These are phyloP conservation scores for Hanseniaspora sp. DNA, from an alignment of 1,139 yeast species.

Conservation along the genomic window DNA sequence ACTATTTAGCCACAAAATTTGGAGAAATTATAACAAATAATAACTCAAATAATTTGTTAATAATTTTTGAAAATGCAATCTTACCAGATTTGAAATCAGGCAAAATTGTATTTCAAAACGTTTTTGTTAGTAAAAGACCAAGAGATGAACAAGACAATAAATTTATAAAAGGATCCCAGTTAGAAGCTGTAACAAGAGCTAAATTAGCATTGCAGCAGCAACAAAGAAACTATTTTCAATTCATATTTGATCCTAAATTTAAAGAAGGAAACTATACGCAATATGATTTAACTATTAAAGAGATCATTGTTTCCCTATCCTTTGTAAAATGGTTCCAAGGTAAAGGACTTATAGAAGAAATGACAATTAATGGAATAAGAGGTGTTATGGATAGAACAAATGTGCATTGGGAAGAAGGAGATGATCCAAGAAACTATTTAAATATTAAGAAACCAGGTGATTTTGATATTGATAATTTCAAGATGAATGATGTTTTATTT, in stretches of 20 bases:
- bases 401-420: slow-evolving; percentile 70
- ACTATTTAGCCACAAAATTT: slow-evolving; percentile 65
- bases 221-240: slow-evolving; percentile 16
- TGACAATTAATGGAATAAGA: slow-evolving; percentile 72
- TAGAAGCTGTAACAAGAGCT: slow-evolving; percentile 28
- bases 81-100: slow-evolving; percentile 94
- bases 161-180: slow-evolving; percentile 62
- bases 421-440: slow-evolving; percentile 71
- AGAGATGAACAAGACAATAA: slow-evolving; percentile 34
- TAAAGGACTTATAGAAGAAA: slow-evolving; percentile 70
- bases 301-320: slow-evolving; percentile 68
- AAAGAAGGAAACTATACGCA: slow-evolving; percentile 96
- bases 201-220: slow-evolving; percentile 26
- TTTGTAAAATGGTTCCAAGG: slow-evolving; percentile 85
- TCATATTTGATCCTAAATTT: slow-evolving; percentile 32
- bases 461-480: slow-evolving; percentile 76
- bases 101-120: slow-evolving; percentile 69
- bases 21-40: slow-evolving; percentile 79
- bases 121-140: slow-evolving; percentile 80
- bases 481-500: slow-evolving; percentile 73
- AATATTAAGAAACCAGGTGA: slow-evolving; percentile 74
- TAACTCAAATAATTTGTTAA: slow-evolving; percentile 55
- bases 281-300: slow-evolving; percentile 81
- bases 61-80: slow-evolving; percentile 84
- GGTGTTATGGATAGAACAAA: slow-evolving; percentile 88